These are phyloP conservation scores for Pyrenula massariospora DNA, from an alignment of 495 filamentous ascomycete genomes.

Conservation along the genomic window DNA sequence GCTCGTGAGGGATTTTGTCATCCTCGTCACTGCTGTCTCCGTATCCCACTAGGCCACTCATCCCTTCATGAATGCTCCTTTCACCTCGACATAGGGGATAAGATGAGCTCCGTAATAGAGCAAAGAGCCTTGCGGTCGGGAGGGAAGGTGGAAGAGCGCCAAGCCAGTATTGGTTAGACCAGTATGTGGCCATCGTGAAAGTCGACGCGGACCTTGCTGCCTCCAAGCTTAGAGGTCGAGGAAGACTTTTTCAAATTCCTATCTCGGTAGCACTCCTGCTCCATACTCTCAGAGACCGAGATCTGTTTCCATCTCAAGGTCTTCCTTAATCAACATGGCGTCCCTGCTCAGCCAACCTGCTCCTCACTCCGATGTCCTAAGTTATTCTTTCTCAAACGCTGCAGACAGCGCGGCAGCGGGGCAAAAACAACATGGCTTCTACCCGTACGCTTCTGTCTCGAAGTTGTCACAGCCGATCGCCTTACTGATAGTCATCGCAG, in stretches of 20 bases:
- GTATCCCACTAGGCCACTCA: conserved; percentile 61
- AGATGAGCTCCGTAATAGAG: neutral
- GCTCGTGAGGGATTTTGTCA: conserved; percentile 19
- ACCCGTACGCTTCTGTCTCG: conserved; percentile 60
- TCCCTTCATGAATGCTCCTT: conserved; percentile 16
- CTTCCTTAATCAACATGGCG: too few relatives aligned
- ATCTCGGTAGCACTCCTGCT: too few relatives aligned
- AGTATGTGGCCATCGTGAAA: neutral
- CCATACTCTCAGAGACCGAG: too few relatives aligned
- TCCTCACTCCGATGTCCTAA: conserved; percentile 27
- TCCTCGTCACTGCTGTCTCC: conserved; percentile 73
- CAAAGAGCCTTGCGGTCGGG: too few relatives aligned
- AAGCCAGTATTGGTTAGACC: neutral
- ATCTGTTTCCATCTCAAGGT: too few relatives aligned
- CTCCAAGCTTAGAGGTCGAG: conserved; percentile 2
- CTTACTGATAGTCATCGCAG: conserved; percentile 24
- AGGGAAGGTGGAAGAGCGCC: too few relatives aligned
- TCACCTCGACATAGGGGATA: too few relatives aligned
- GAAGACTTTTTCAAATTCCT: conserved; percentile 7
- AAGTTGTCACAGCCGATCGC: neutral
- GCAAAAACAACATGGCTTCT: conserved; percentile 70
- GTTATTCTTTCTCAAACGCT: conserved; percentile 51
- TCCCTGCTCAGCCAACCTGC: conserved; percentile 30
- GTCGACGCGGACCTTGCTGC: conserved; percentile 9
- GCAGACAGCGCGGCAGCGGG: conserved; percentile 28